phyloP scores from a whole-genome alignment of 352 stramenopile species.

The Phytophthora ramorum region DNA sequence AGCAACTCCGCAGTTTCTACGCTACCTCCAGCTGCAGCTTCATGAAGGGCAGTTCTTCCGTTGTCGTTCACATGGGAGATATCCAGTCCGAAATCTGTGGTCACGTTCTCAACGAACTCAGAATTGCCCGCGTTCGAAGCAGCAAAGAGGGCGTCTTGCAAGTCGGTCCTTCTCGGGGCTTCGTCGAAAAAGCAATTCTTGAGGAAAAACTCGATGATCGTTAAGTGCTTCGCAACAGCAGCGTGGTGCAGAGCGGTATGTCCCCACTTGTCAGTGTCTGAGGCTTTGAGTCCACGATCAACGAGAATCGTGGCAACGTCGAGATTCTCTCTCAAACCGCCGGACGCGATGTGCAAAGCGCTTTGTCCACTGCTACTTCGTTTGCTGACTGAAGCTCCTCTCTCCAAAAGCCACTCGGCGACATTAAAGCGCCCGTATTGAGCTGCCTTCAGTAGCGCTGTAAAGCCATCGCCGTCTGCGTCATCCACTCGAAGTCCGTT shows the following conservation, averaged over 20 bases:
- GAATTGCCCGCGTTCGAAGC: not conserved
- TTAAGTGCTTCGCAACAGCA: not conserved
- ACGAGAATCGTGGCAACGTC: not conserved
- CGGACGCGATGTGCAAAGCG: constrained; percentile 2
- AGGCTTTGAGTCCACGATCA: not conserved
- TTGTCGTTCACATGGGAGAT: not conserved
- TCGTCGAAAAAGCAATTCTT: not conserved
- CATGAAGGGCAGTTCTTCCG: constrained; percentile 9
- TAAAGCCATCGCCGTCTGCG: constrained; percentile 4
- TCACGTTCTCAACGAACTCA: not conserved
- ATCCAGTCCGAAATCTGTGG: not conserved
- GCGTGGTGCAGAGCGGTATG: constrained; percentile 17
- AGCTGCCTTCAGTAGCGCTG: constrained; percentile 2
- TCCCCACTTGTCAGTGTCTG: not conserved
- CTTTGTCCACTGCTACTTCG: not conserved
- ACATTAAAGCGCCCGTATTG: not conserved
- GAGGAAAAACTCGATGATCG: constrained; percentile 3
- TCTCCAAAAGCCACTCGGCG: not conserved
- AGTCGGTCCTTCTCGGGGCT: not conserved
- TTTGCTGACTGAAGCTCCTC: not conserved
- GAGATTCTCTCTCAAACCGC: not conserved
- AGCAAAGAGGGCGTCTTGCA: not conserved
- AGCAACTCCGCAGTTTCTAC: not conserved
- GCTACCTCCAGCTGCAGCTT: constrained; percentile 2
- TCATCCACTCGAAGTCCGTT: not conserved